Base-by-base conservation (phyloP, 495 filamentous ascomycete species). In the Usnea hakonensis region DNA sequence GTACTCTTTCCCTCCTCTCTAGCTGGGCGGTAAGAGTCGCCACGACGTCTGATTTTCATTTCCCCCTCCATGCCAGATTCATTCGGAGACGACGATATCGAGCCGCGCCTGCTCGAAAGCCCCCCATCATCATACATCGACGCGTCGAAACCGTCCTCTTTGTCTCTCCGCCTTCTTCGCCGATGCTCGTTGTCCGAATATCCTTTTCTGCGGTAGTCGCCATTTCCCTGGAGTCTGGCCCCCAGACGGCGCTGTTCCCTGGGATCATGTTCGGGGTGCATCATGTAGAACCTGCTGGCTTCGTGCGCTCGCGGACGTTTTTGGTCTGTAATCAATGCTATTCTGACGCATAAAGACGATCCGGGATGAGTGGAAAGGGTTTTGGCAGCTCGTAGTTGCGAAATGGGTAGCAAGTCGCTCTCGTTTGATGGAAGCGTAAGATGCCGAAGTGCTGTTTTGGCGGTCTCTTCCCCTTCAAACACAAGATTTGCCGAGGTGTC, bases 401-500 rank as follows among this genome's bases (percentile, higher is more conserved):
- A 75, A 60, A 65, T 77, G 64, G 77, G 83, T 60, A 74, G 75
- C 62, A 56, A 72, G 6, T 72, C 65, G 58, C 75, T 71, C 64
- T 77, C 71, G 13, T 55, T 3, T 56, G 74, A 71, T 36, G 63
- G 59, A 40, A 72, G 65, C 59, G 80, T 73, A 53, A 97, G 79
- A 7, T 85, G 81, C 46, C 76, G 69, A n/a, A 98, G 80, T 17
- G 91, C 93, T 55, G 83, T 78, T 3, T 80, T 67, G 1, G 92
- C 93, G n/a, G 80, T 69, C n/a, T 86, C 83, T 23, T 87, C 74
- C 30, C 79, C 81, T 33, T 80, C 77, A 77, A 91, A 98, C 48
- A 93, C 70, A 37, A 96, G 71, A 66, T 96, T 97, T 63, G 90
- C 90, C 0, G 91, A 94, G 21, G 83, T 87, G 71, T 98, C 94